phyloP scores from a whole-genome alignment of 768 basidiomycete genomes.

The Amanita molliuscula region DNA sequence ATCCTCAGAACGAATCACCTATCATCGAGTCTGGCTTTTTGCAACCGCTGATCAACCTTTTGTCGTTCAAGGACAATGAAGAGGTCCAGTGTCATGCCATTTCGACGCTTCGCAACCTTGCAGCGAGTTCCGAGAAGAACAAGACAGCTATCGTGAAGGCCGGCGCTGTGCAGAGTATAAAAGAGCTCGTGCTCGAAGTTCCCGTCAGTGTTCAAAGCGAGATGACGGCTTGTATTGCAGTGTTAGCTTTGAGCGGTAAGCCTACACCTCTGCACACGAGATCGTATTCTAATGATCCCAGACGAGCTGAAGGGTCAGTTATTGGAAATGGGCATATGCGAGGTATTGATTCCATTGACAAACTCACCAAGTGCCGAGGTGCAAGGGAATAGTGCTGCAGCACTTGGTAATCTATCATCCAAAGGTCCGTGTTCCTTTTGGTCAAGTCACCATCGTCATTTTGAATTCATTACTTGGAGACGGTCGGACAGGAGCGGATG shows the following conservation, averaged over 20 bases:
- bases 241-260: conserved; percentile 89
- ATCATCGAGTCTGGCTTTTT: conserved; percentile 99
- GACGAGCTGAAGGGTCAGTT: conserved; percentile 96
- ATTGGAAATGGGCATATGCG: conserved; percentile 96
- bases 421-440: conserved; percentile 49
- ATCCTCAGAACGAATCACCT: conserved; percentile 96
- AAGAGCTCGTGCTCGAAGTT: conserved; percentile 90
- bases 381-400: conserved; percentile 97
- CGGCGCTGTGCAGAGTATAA: conserved; percentile 93
- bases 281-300: conserved; percentile 17
- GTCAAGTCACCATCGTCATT: neutral
- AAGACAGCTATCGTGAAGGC: conserved; percentile 97
- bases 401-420: conserved; percentile 93
- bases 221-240: conserved; percentile 99
- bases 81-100: conserved; percentile 99
- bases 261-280: neutral
- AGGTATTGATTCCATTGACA: conserved; percentile 93
- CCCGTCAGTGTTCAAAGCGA: conserved; percentile 97
- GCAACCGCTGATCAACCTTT: conserved; percentile 87
- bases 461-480: conserved; percentile 32
- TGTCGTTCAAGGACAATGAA: conserved; percentile 99
- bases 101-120: conserved; percentile 91
- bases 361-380: conserved; percentile 96
- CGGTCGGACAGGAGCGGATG: conserved; percentile 66
- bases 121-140: conserved; percentile 96